Base-by-base conservation (phyloP, 257 asterid species). In the Ocimum tenuiflorum region DNA sequence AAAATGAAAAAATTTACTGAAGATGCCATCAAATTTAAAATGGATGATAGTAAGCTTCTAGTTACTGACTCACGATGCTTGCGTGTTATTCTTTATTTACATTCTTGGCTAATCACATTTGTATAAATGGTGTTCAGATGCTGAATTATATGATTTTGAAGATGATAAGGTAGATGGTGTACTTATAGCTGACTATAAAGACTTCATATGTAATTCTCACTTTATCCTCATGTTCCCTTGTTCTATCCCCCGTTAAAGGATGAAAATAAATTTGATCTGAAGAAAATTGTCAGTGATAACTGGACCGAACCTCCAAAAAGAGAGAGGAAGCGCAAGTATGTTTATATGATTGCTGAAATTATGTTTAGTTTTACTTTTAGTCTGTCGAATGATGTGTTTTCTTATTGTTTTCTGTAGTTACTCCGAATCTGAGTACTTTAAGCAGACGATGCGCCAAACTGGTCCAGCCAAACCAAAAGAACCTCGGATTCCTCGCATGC, bases 401-500 rank as follows among this genome's bases (percentile, higher is more conserved):
- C 22, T 8, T 9, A 27, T 18, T 70, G 52, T 74, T 52, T n/a
- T 27, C 53, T 31, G 35, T 60, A 94, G 99, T 76, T 94, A 94
- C 84, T 90, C 95, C 0, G 99, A 94, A 62, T 78, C 96, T 3
- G 99, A 94, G 77, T 86, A 94, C 88, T 88, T 85, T 77, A 94
- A 94, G 91, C 99, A 90, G 81, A 94, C 97, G 51, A 79, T 87
- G 87, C 97, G 99, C 53, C 97, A 85, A 74, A 79, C 83, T 83
- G 99, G 95, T 73, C 97, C 99, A 50, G 88, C 89, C 9, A 88
- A 78, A 73, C 87, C 99, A 33, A 94, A 88, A 75, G 99, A 94
- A 82, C 96, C 97, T 66, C 83, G 99, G 69, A 90, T 94, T 76
- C 99, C 99, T 58, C 95, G 99, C 71, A 94, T 94, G 99, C 99